Base-by-base conservation (phyloP, 1,139 yeast genomes). In the Scheffersomyces quercinus region DNA sequence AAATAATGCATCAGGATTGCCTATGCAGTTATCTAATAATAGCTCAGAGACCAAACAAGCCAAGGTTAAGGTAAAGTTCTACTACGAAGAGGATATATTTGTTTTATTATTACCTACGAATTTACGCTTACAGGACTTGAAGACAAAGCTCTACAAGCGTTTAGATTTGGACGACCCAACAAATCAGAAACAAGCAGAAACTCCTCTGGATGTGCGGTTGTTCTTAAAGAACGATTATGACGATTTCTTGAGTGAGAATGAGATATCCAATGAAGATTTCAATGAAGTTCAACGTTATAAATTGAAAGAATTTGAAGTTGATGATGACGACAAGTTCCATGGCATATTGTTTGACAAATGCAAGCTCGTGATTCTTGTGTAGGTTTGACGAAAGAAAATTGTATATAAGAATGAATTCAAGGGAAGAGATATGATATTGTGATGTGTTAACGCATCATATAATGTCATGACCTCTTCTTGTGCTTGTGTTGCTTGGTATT, bases 11-110 rank as follows among this genome's bases (percentile, higher is more conserved):
- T 13, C 24, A 28, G 38, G 20, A 11, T 30, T 16, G 24, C 38
- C 26, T 28, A 28, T 29, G 20, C 39, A 24, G 15, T 16, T 15
- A 29, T 15, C 39, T 9, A 31, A 28, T 26, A 40, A 28, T 14
- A 35, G 35, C 20, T 31, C 35, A 8, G 35, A 31, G 15, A 31
- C 47, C 20, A 45, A 55, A 42, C 53, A 38, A 51, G 47, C 62
- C 44, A 75, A 68, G 64, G 81, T 70, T 52, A 93, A 83, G 70
- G 85, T 82, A 38, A 93, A 93, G 65, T 90, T 93, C 53, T 91
- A 87, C 63, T 88, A 83, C 58, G 84, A 84, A 47, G 97, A 90
- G 55, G 98, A 91, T 62, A 85, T 91, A 26, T 89, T 93, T 71
- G 98, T 96, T 7, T 75, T 93, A 44, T 73, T 88, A 45, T 79